These are phyloP conservation scores for Metschnikowia rubicola DNA, from an alignment of 805 yeast species.

Conservation along the genomic window DNA sequence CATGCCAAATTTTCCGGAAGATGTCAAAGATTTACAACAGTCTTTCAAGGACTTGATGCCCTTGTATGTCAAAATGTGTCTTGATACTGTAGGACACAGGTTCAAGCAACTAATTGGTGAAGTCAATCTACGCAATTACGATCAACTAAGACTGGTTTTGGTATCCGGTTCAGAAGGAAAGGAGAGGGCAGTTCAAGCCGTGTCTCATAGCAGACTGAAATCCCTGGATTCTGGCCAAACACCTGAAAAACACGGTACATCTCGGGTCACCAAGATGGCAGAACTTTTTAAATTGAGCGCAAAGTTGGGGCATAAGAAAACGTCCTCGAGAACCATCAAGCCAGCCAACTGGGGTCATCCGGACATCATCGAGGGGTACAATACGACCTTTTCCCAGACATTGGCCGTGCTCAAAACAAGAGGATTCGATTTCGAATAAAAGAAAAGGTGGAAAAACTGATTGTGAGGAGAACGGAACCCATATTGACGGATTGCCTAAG, in stretches of 20 bases:
- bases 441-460: background rate
- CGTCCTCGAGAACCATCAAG: background rate
- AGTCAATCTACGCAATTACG: slow-evolving; percentile 2
- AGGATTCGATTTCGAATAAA: background rate
- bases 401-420: slow-evolving; percentile 1
- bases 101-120: slow-evolving; percentile 4
- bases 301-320: background rate
- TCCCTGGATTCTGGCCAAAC: background rate
- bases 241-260: background rate
- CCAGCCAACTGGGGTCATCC: slow-evolving; percentile 1
- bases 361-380: slow-evolving; percentile 12
- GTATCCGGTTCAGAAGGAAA: background rate
- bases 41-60: background rate
- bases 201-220: background rate
- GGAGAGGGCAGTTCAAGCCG: background rate
- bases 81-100: background rate
- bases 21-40: background rate
- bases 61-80: slow-evolving; percentile 1
- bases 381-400: slow-evolving; percentile 4
- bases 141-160: background rate
- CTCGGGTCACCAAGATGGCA: slow-evolving; percentile 1
- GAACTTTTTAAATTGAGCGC: background rate
- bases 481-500: no score
- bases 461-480: no score
- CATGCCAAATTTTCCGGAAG: background rate